phyloP scores from a whole-genome alignment of 768 basidiomycete species.

The Candolleomyces eurysporus region DNA sequence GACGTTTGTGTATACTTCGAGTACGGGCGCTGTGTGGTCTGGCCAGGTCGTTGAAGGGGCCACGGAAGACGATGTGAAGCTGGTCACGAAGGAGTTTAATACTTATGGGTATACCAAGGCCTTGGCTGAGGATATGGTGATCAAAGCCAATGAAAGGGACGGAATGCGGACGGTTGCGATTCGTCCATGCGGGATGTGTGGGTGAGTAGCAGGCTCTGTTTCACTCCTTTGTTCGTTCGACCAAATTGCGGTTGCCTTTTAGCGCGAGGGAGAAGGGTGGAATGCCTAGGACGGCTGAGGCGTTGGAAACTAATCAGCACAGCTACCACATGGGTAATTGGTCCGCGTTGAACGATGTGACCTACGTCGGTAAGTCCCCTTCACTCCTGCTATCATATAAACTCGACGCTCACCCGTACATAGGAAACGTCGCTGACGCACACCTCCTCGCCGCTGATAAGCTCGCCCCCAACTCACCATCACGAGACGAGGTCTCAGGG shows the following conservation, averaged over 20 bases:
- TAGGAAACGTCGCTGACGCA: conserved; percentile 50
- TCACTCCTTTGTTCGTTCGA: background rate
- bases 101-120: conserved; percentile 56
- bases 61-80: conserved; percentile 46
- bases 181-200: conserved; percentile 56
- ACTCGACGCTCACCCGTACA: background rate
- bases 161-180: conserved; percentile 47
- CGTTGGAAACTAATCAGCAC: conserved; percentile 31
- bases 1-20: conserved; percentile 53
- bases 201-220: conserved; percentile 27
- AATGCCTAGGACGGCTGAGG: conserved; percentile 56
- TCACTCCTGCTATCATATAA: background rate
- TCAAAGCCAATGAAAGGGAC: conserved; percentile 44
- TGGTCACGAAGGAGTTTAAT: conserved; percentile 38
- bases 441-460: conserved; percentile 45
- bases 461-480: background rate
- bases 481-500: background rate
- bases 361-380: conserved; percentile 41
- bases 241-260: background rate
- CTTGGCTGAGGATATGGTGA: conserved; percentile 46
- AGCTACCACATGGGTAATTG: conserved; percentile 47
- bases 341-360: conserved; percentile 52
- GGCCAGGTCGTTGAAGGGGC: conserved; percentile 43
- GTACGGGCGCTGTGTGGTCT: conserved; percentile 49
- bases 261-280: conserved; percentile 73